phyloP scores from a whole-genome alignment of 495 filamentous ascomycete species.

The Hypoxylon fuscum region DNA sequence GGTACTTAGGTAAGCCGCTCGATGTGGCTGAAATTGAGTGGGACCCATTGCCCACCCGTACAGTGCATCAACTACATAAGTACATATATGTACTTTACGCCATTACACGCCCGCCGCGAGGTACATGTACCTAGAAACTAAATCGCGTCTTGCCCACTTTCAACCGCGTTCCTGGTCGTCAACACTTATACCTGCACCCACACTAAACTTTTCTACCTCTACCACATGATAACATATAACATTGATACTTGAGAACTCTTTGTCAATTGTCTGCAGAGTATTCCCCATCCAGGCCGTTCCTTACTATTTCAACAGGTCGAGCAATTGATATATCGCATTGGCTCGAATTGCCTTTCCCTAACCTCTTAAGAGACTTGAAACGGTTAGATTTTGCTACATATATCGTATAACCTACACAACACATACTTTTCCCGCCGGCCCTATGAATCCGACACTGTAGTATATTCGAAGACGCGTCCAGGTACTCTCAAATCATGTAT shows the following conservation, averaged over 20 bases:
- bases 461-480: slow-evolving; percentile 46
- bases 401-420: background rate
- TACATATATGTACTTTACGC: slow-evolving; percentile 7
- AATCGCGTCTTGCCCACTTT: slow-evolving; percentile 32
- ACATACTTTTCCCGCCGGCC: slow-evolving; percentile 33
- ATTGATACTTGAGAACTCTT: slow-evolving; percentile 10
- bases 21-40: background rate
- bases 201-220: slow-evolving; percentile 19
- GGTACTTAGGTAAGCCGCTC: too few species aligned
- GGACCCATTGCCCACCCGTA: background rate
- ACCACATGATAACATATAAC: slow-evolving; percentile 23
- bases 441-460: slow-evolving; percentile 45
- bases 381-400: background rate
- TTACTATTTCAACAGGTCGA: slow-evolving; percentile 7
- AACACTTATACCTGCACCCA: slow-evolving; percentile 27
- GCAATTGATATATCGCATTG: background rate
- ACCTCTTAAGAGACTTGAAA: too few species aligned
- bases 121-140: slow-evolving; percentile 11
- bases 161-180: slow-evolving; percentile 27
- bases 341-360: slow-evolving; percentile 1
- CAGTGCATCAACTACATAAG: background rate
- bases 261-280: slow-evolving; percentile 25
- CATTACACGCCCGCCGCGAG: slow-evolving; percentile 5
- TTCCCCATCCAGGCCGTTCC: slow-evolving; percentile 4
- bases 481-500: slow-evolving; percentile 74